These are phyloP conservation scores for Cladosporium cucumerinum DNA, from an alignment of 2,329 filamentous ascomycete species.

Conservation along the genomic window DNA sequence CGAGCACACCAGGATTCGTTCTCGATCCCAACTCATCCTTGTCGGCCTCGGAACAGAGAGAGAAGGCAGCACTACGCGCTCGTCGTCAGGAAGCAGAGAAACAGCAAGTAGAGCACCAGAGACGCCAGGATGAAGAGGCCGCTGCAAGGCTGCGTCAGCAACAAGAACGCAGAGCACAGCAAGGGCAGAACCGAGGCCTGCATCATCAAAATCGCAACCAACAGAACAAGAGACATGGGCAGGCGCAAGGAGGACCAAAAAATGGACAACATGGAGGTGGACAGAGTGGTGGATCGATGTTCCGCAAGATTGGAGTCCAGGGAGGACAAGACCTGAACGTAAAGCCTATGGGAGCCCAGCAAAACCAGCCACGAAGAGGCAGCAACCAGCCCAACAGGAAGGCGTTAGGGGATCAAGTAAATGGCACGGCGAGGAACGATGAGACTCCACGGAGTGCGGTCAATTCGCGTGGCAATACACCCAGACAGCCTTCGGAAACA, in stretches of 20 bases:
- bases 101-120: conserved; percentile 16
- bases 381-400: background rate
- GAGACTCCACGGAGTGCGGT: background rate
- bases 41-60: conserved; percentile 21
- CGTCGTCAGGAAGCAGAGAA: conserved; percentile 14
- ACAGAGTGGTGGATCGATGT: background rate
- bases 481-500: background rate
- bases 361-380: background rate
- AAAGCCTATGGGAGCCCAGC: background rate
- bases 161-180: background rate
- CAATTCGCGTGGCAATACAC: background rate
- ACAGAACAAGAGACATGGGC: background rate
- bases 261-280: background rate
- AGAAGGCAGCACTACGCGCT: conserved; percentile 17
- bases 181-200: background rate
- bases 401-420: background rate
- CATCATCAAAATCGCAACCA: background rate
- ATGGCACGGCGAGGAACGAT: background rate
- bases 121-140: conserved; percentile 3
- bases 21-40: conserved; percentile 25
- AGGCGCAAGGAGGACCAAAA: background rate
- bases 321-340: background rate
- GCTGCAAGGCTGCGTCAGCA: background rate
- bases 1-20: conserved; percentile 18
- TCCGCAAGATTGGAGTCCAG: background rate